Evolutionary conservation across 305 asterid species (phyloP), one percentile per base, ranked within the genome.

Genomic region (Rubia tinctorum): DNA sequence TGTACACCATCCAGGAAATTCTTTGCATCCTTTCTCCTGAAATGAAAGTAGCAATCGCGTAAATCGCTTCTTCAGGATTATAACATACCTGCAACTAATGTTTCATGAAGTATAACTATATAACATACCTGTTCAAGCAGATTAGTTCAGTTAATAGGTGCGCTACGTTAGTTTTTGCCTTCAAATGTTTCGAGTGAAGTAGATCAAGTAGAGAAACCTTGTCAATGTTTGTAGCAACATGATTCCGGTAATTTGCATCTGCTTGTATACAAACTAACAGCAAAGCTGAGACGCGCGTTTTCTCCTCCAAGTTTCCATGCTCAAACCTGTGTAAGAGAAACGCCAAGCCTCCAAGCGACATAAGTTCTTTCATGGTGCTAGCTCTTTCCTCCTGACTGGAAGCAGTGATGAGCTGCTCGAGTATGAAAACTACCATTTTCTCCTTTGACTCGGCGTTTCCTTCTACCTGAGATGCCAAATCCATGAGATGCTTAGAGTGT

Each of bases 61-160:
- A 68, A 69, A 2, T 62, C 56, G 40, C 55, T 25, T 25, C 27
- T 60, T 17, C 27, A 20, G 7, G 49, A 7, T 1, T 44, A 44
- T 44, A 55, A 75, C 34, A 30, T 30, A 30, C 34, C 34, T 30
- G 34, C 34, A 30, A 30, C 34, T 30, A 30, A 30, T 30, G 34
- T 30, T 30, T 30, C 34, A 30, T 30, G 34, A 1, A 30, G 34
- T 30, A 30, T 30, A 30, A 30, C 34, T 30, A 3, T 30, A 30
- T 45, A 43, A 66, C 62, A 15, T 87, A 92, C 97, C 92, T 87
- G 89, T 86, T 92, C 71, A 80, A 77, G 88, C 95, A 87, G 80
- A 92, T 80, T 39, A 92, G 85, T 79, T 90, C 89, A 65, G 73
- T 77, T 73, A 90, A 73, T 79, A 90, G 71, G 12, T 66, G 60